Percentiles rank a stretch among this genome's conserved stretches.
phyloP scores from a whole-genome alignment of 129 eudicot genomes.

The Chrysanthemum lavandulifolium region DNA sequence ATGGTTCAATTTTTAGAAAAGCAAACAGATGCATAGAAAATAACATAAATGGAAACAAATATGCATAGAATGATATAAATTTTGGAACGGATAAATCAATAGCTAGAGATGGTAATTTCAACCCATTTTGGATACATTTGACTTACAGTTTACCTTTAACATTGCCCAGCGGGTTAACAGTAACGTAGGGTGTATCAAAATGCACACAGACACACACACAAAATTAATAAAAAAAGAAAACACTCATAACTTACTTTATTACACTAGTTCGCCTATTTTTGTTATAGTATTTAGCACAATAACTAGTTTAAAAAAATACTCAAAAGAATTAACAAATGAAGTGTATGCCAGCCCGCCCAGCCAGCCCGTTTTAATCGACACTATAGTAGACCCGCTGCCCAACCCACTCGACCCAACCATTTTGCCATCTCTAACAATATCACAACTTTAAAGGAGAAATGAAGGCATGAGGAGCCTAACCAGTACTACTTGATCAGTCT shows the following conservation, averaged over 20 bases:
- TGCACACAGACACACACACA: neutral
- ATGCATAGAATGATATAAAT: neutral
- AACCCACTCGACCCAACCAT: conserved; percentile 5
- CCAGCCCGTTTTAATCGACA: neutral
- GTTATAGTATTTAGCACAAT: neutral
- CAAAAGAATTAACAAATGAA: neutral
- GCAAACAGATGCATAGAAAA: neutral
- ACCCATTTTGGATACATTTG: neutral
- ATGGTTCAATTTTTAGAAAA: conserved; percentile 1
- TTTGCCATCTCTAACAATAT: neutral
- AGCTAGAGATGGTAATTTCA: neutral
- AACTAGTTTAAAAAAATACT: neutral
- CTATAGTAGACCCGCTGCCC: neutral
- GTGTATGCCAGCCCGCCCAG: neutral
- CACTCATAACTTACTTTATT: neutral
- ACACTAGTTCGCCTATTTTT: neutral
- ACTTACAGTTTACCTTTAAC: neutral
- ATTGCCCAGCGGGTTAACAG: neutral
- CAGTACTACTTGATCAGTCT: conserved; percentile 68
- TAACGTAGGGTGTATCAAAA: neutral
- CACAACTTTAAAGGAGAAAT: neutral
- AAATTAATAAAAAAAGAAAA: neutral
- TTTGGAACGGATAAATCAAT: neutral
- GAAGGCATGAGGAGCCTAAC: conserved; percentile 39
- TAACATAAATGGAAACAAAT: neutral